Percentiles rank a stretch among this genome's conserved stretches.
Conservation (phyloP, 129 eudicot genomes). For the Flaveria trinervia region DNA sequence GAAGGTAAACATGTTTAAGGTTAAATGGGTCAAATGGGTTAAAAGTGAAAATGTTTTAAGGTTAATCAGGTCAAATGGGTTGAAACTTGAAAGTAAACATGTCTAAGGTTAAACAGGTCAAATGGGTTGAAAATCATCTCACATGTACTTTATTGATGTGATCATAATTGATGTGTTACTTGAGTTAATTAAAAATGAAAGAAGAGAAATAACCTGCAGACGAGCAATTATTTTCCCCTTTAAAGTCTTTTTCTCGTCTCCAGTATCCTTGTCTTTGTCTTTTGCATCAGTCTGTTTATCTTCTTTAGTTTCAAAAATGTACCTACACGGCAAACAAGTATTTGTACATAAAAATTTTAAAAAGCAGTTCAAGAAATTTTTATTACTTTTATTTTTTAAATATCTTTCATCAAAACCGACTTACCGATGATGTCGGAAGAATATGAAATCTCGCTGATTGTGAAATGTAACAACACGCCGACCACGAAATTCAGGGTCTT, state of each 20-base stretch:
- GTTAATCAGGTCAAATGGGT: no score
- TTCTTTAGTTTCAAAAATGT: conserved; percentile 76
- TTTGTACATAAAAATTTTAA: background rate
- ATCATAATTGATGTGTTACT: background rate
- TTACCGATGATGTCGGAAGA: conserved; percentile 97
- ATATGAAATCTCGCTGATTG: conserved; percentile 92
- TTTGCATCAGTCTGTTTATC: conserved; percentile 47
- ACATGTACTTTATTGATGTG: background rate
- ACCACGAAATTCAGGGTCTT: conserved; percentile 85
- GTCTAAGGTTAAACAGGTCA: background rate
- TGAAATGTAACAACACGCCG: conserved; percentile 95
- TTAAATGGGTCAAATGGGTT: no score
- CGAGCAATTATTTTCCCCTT: conserved; percentile 65
- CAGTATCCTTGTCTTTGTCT: conserved; percentile 37
- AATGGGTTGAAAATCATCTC: background rate
- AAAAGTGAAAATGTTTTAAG: no score
- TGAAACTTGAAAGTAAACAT: no score
- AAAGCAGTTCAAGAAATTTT: background rate
- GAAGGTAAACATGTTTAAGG: no score
- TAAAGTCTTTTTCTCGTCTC: conserved; percentile 31
- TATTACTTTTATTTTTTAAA: background rate
- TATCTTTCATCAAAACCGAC: background rate
- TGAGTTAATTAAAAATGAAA: background rate
- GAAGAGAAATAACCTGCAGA: conserved; percentile 56
- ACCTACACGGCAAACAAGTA: conserved; percentile 40